Base-by-base conservation (phyloP, 257 asterid genomes). In the Solanum okadae region DNA sequence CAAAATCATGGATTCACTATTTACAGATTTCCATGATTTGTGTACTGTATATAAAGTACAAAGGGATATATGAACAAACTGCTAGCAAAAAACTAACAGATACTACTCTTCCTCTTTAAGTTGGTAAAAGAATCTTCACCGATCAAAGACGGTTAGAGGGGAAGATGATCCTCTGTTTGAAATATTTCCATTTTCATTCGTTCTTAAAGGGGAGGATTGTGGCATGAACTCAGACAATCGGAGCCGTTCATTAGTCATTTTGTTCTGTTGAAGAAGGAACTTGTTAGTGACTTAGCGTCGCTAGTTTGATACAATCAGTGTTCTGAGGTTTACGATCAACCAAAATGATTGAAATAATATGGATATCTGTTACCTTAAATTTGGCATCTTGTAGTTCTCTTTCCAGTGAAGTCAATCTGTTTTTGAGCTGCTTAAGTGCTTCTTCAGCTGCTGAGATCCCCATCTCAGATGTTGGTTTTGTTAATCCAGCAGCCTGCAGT, bases 401-500 rank as follows among this genome's bases (percentile, higher is more conserved):
- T 92, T 96, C 98, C 52, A 97, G 88, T 59, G 95, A 86, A 89
- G 86, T 88, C 23, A 94, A 82, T 91, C 93, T 90, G 25, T 85
- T 92, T 86, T 89, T 93, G 65, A 97, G 93, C 89, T 96, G 95
- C 85, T 93, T 94, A 52, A 97, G 94, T 89, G 98, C 99, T 88
- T 91, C 98, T 91, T 94, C 98, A 87, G 99, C 99, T 82, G 90
- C 94, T 8, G 93, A 56, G 42, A 88, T 90, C 89, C 81, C 94
- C 78, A 94, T 89, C 88, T 96, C 98, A 38, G 95, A 89, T 49
- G 93, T 83, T 78, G 95, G 92, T 89, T 89, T 92, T 87, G 91
- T 91, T 90, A 96, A 90, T 88, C 99, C 99, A 52, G 98, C 99
- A 73, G 98, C 98, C 98, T 97, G 92, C 82, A 31, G 42, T 82